Evolutionary conservation across 495 filamentous ascomycete genomes (phyloP).

Genomic region (Thozetella sp.): DNA sequence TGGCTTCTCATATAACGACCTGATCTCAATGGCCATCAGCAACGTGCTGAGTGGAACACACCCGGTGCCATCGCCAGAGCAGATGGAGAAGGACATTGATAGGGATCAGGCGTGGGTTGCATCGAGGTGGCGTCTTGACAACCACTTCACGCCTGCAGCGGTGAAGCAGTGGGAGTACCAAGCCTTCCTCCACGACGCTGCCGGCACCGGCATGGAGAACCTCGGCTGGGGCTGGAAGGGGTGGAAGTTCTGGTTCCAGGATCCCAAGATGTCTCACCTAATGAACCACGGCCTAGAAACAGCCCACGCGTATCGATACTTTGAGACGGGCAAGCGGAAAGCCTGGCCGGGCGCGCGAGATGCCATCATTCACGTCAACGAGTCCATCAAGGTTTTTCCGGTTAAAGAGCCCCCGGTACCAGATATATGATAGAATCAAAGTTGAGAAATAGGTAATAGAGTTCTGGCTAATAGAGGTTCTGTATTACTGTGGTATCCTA

Average conservation of each 20-base stretch:
- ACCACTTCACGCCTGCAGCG: conserved; percentile 11
- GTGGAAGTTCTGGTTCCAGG: conserved; percentile 36
- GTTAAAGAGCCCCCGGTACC: no score
- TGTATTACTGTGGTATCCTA: no score
- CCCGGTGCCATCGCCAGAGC: conserved; percentile 18
- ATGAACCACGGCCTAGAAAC: conserved; percentile 36
- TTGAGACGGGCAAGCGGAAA: conserved; percentile 30
- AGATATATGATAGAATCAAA: no score
- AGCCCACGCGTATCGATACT: conserved; percentile 31
- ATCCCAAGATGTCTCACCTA: conserved; percentile 29
- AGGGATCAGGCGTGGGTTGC: conserved; percentile 33
- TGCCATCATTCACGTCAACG: conserved; percentile 29
- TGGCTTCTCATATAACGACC: conserved; percentile 32
- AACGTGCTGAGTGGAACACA: conserved; percentile 31
- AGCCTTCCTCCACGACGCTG: conserved; percentile 31
- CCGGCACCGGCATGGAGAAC: conserved; percentile 40
- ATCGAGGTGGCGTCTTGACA: conserved; percentile 12
- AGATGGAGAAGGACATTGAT: conserved; percentile 28
- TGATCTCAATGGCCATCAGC: conserved; percentile 36
- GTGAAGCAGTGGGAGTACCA: conserved; percentile 34
- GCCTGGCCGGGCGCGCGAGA: conserved; percentile 26
- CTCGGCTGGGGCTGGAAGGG: conserved; percentile 35
- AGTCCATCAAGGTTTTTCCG: conserved; percentile 23
- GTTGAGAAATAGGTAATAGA: no score
- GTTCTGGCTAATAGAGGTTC: no score